A percentile compares a stretch with the other conserved stretches of the same genome.
Evolutionary conservation across 345 rosid genomes (phyloP).

Genomic region (Iberis pinnata): DNA sequence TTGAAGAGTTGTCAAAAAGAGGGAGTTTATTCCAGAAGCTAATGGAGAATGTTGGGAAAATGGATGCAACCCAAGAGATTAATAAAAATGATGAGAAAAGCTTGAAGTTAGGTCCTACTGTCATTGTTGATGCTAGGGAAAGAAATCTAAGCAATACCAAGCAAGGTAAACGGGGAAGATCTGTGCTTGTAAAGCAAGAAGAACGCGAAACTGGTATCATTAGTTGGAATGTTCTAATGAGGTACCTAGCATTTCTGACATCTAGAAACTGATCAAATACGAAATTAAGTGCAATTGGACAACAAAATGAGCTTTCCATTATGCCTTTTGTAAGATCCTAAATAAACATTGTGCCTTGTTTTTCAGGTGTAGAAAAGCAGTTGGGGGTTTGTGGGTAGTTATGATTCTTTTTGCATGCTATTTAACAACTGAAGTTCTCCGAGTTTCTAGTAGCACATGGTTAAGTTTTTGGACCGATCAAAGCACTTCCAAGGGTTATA

Average conservation of each 20-base stretch:
- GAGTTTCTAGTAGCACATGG: constrained; percentile 90
- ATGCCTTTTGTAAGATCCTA: not conserved
- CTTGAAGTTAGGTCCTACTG: constrained; percentile 38
- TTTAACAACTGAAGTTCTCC: constrained; percentile 64
- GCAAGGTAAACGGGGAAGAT: constrained; percentile 54
- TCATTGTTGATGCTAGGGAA: constrained; percentile 22
- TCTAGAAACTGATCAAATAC: not conserved
- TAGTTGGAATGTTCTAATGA: constrained; percentile 72
- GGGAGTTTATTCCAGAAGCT: constrained; percentile 71
- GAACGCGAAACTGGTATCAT: constrained; percentile 92
- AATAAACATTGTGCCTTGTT: constrained; percentile 1
- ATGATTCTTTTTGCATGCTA: constrained; percentile 66
- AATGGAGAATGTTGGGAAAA: constrained; percentile 96
- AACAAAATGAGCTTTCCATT: not conserved
- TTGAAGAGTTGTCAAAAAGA: constrained; percentile 65
- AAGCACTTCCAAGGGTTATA: constrained; percentile 49
- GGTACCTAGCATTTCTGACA: constrained; percentile 41
- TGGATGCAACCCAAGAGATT: constrained; percentile 56
- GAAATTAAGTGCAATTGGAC: not conserved
- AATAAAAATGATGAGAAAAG: constrained; percentile 25
- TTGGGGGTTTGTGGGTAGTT: constrained; percentile 88
- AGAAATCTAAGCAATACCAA: constrained; percentile 26
- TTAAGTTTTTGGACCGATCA: constrained; percentile 83
- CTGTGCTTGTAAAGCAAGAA: constrained; percentile 83
- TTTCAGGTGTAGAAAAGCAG: constrained; percentile 76